A percentile compares a stretch with the other conserved stretches of the same genome.
Conservation (phyloP, 2,329 filamentous ascomycete genomes). For the Geosmithia putterillii region DNA sequence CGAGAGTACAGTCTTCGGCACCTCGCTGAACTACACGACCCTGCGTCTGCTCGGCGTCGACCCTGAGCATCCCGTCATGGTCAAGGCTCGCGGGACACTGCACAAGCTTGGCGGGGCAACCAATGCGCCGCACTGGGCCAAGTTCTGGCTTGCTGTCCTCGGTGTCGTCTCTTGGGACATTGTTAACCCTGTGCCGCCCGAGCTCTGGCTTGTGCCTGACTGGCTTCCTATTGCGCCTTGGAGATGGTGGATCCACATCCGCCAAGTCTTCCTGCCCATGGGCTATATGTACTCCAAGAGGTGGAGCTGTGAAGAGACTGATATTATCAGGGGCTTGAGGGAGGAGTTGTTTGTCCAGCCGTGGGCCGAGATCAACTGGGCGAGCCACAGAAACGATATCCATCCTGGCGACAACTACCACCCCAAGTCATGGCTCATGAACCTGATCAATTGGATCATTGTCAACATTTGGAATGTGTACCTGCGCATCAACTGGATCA, state of each 20-base stretch:
- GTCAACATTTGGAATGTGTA: constrained; percentile 73
- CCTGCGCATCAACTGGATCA: constrained; percentile 53
- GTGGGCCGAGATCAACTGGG: constrained; percentile 68
- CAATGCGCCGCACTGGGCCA: constrained; percentile 87
- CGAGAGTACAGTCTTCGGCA: constrained; percentile 85
- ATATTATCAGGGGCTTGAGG: constrained; percentile 58
- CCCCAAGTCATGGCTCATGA: constrained; percentile 77
- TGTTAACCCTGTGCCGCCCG: constrained; percentile 87
- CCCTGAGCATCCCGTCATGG: constrained; percentile 72
- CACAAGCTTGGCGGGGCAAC: constrained; percentile 79
- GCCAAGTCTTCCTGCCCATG: constrained; percentile 93
- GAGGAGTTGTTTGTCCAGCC: constrained; percentile 75
- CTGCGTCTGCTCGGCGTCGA: constrained; percentile 73
- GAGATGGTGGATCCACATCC: constrained; percentile 98
- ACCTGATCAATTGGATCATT: constrained; percentile 64
- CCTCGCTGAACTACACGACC: constrained; percentile 72
- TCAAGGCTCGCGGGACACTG: constrained; percentile 69
- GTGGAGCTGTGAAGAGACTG: constrained; percentile 66
- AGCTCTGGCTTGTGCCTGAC: constrained; percentile 85
- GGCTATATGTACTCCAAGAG: constrained; percentile 75
- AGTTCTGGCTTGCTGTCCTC: constrained; percentile 83
- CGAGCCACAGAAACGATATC: constrained; percentile 70
- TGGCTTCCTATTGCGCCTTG: constrained; percentile 85
- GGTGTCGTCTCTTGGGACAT: constrained; percentile 81
- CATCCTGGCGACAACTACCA: constrained; percentile 77